Percentiles rank a stretch among this genome's conserved stretches.
Conservation (phyloP, 176 grass and related monocot genomes). For the Musa itinerans region DNA sequence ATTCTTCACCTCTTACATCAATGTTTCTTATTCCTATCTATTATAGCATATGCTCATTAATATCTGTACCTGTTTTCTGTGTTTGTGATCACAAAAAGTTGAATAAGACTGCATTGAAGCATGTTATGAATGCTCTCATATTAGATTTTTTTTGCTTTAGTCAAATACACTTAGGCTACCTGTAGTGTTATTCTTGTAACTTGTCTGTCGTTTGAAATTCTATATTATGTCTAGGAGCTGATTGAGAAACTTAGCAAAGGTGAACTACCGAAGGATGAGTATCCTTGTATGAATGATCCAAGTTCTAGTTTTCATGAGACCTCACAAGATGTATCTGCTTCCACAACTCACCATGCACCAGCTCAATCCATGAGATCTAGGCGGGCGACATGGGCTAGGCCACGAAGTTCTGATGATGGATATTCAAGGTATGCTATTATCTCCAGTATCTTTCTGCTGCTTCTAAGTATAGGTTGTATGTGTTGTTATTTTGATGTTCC, state of each 20-base stretch:
- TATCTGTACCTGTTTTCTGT: no score
- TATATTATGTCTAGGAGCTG: slow-evolving; percentile 45
- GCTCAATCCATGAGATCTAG: slow-evolving; percentile 78
- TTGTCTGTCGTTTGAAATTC: not conserved
- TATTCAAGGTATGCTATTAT: slow-evolving; percentile 51
- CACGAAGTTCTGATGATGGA: slow-evolving; percentile 77
- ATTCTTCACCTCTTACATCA: no score
- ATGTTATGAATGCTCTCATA: not conserved
- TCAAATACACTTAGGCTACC: not conserved
- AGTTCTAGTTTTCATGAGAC: slow-evolving; percentile 52
- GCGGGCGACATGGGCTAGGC: slow-evolving; percentile 68
- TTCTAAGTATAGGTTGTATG: no score
- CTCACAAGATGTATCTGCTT: slow-evolving; percentile 27
- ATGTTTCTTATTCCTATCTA: no score
- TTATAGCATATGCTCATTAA: no score
- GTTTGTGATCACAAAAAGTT: not conserved
- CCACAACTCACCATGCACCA: slow-evolving; percentile 29
- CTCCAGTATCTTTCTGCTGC: not conserved
- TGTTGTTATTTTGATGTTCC: no score
- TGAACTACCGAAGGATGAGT: slow-evolving; percentile 68
- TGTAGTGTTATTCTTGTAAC: not conserved
- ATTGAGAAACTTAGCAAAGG: slow-evolving; percentile 83
- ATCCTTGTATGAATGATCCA: slow-evolving; percentile 71
- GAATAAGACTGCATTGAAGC: not conserved
- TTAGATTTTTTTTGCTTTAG: not conserved